phyloP scores from a whole-genome alignment of 169 alveolate genomes.

The Plasmodium fragile region DNA sequence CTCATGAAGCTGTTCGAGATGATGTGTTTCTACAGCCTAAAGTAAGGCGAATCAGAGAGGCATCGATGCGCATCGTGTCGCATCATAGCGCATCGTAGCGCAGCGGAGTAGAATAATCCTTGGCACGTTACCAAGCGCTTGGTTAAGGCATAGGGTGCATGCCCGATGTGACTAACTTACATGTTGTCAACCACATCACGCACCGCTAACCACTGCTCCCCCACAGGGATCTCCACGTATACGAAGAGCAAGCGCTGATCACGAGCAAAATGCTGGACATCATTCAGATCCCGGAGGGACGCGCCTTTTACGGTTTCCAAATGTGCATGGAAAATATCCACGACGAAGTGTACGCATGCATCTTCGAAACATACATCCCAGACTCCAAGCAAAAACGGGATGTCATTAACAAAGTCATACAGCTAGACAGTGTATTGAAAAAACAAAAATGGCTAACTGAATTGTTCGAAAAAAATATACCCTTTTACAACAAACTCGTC shows the following conservation, averaged over 20 bases:
- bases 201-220: neutral
- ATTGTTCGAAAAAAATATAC: slow-evolving; percentile 48
- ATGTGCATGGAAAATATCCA: slow-evolving; percentile 95
- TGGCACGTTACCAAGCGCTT: neutral
- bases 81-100: neutral
- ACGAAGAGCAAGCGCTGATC: slow-evolving; percentile 76
- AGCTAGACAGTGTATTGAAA: slow-evolving; percentile 75
- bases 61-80: neutral
- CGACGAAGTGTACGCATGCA: slow-evolving; percentile 89
- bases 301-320: slow-evolving; percentile 95
- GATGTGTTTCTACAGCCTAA: slow-evolving; percentile 70
- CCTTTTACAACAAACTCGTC: slow-evolving; percentile 48
- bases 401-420: slow-evolving; percentile 72
- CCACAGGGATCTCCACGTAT: slow-evolving; percentile 45
- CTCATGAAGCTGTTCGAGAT: slow-evolving; percentile 67
- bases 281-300: slow-evolving; percentile 94
- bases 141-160: neutral
- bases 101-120: neutral
- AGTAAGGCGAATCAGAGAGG: slow-evolving; percentile 34
- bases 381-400: slow-evolving; percentile 42
- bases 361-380: slow-evolving; percentile 73
- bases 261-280: slow-evolving; percentile 91
- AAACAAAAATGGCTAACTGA: slow-evolving; percentile 70
- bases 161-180: neutral
- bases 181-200: neutral